Base-by-base conservation (phyloP, 441 rosid species). In the Flueggea neowawraea region DNA sequence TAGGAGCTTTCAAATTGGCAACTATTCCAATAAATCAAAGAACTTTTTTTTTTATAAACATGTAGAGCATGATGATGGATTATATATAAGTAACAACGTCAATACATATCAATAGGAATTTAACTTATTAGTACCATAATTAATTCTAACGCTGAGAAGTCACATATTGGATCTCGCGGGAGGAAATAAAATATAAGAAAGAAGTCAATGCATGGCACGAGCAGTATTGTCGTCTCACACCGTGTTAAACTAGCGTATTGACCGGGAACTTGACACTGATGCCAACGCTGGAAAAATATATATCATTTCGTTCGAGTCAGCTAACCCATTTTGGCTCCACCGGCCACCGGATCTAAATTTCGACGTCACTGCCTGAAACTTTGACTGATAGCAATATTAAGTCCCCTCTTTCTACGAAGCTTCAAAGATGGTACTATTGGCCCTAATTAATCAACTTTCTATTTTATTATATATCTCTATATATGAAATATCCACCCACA, bases 221-320 rank as follows among this genome's bases (percentile, higher is more conserved):
- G 75, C 73, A 69, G 52, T 62, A 53, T 1, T 53, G 10, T 53
- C 5, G 31, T 16, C 8, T 14, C 44, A 36, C 4, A 36, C 57
- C 76, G 73, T 65, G 79, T 77, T 31, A 72, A 56, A 14, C 44
- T 49, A 63, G 73, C 76, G 78, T 61, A 70, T 80, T 77, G 81
- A 76, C 75, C 64, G 56, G 64, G 12, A 69, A 66, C 33, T 73
- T 58, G 73, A 66, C 31, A 53, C 4, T 16, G 17, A 53, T 16
- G 11, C 9, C 54, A 51, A n/a, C 54, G 15, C 17, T 17, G 15
- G 17, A 51, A 51, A 51, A 12, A n/a, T 12, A 22, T 22, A 22
- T 22, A 22, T 22, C 28, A 17, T 14, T 51, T 13, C 54, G 7
- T 9, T 9, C 28, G 1, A 51, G 54, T 14, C 15, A 51, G 16